A percentile compares a stretch with the other conserved stretches of the same genome.
Conservation (phyloP, 1,284 basidiomycete species). For the Meira nashicola region DNA sequence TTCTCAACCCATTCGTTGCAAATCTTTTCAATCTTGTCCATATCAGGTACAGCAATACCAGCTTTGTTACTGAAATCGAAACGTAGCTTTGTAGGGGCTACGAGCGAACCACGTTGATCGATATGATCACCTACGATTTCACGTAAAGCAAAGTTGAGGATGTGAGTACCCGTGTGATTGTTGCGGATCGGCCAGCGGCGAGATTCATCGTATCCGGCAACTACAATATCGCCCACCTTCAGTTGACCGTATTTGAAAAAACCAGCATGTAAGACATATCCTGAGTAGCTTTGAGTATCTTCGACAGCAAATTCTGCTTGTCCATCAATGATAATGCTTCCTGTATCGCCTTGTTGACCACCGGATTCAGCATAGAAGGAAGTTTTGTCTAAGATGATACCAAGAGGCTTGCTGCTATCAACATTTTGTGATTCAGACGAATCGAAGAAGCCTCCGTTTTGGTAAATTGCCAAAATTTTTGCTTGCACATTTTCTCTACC, state of each 20-base stretch:
- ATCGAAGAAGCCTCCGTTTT: conserved; percentile 69
- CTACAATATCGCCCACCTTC: conserved; percentile 65
- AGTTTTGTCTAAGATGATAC: conserved; percentile 85
- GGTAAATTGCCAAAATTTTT: conserved; percentile 78
- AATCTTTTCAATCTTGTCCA: conserved; percentile 76
- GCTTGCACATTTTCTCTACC: conserved; percentile 68
- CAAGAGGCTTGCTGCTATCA: conserved; percentile 61
- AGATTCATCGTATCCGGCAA: conserved; percentile 68
- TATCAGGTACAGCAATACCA: conserved; percentile 68
- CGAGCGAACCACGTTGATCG: conserved; percentile 95
- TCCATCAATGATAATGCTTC: conserved; percentile 87
- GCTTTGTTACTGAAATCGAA: conserved; percentile 99
- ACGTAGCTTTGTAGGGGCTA: conserved; percentile 87
- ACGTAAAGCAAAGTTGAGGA: conserved; percentile 87
- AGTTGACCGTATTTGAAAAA: conserved; percentile 72
- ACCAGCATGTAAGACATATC: conserved; percentile 85
- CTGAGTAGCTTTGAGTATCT: conserved; percentile 81
- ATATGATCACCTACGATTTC: conserved; percentile 93
- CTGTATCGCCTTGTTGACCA: conserved; percentile 95
- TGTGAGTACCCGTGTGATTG: conserved; percentile 98
- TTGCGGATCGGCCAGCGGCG: conserved; percentile 91
- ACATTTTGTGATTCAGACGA: conserved; percentile 64
- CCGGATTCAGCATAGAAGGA: conserved; percentile 97
- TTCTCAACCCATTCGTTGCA: conserved; percentile 82
- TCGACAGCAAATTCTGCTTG: conserved; percentile 86